phyloP scores from a whole-genome alignment of 768 basidiomycete species.

The Megacollybia marginata region DNA sequence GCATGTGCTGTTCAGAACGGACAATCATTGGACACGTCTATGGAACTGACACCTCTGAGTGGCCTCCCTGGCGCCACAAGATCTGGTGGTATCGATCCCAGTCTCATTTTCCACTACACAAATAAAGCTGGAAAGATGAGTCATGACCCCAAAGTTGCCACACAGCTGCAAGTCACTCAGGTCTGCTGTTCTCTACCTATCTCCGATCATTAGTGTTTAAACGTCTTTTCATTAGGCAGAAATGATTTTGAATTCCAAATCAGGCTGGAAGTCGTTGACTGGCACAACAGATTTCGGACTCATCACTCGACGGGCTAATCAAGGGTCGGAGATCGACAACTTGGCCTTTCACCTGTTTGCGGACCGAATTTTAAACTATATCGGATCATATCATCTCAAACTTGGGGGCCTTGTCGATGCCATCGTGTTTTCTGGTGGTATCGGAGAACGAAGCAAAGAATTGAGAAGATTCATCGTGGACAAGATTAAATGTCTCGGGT shows the following conservation, averaged over 20 bases:
- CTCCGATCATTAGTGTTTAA: neutral
- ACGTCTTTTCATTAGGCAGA: slow-evolving; percentile 39
- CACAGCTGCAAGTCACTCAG: slow-evolving; percentile 47
- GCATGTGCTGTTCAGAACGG: slow-evolving; percentile 71
- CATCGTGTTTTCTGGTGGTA: slow-evolving; percentile 81
- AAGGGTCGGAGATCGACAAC: slow-evolving; percentile 28
- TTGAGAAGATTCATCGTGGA: slow-evolving; percentile 53
- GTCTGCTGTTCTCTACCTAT: slow-evolving; percentile 13
- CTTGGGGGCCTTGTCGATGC: slow-evolving; percentile 65
- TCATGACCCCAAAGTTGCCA: slow-evolving; percentile 39
- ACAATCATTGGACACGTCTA: slow-evolving; percentile 75
- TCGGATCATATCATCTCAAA: slow-evolving; percentile 73
- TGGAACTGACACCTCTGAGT: slow-evolving; percentile 88
- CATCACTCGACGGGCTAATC: slow-evolving; percentile 43
- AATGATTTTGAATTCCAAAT: slow-evolving; percentile 65
- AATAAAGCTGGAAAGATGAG: slow-evolving; percentile 45
- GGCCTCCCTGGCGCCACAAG: slow-evolving; percentile 88
- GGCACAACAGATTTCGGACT: slow-evolving; percentile 79
- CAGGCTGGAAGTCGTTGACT: slow-evolving; percentile 72
- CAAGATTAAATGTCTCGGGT: slow-evolving; percentile 55
- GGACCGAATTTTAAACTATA: slow-evolving; percentile 65
- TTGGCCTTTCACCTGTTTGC: slow-evolving; percentile 77
- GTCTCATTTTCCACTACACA: slow-evolving; percentile 81
- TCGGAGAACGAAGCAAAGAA: slow-evolving; percentile 68
- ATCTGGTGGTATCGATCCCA: slow-evolving; percentile 76